Conservation (phyloP, 305 asterid genomes). For the Salvia sclarea region DNA sequence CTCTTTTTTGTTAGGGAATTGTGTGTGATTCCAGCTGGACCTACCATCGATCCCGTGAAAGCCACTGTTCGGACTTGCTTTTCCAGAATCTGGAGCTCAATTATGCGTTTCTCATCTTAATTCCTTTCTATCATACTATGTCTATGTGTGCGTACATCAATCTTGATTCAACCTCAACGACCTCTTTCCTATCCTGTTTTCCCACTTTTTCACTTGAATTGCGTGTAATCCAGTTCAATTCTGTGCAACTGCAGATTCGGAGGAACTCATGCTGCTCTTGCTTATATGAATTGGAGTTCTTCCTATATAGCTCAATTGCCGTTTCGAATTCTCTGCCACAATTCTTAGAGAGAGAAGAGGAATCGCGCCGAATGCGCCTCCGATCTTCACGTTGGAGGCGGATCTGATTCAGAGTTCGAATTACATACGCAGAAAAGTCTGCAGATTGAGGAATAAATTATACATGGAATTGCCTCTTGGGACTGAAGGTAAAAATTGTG, state of each 20-base stretch:
- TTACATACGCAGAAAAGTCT: constrained; percentile 8
- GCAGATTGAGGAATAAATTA: constrained; percentile 21
- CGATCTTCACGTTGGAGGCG: constrained; percentile 51
- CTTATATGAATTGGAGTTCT: constrained; percentile 25
- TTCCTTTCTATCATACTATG: too few species aligned
- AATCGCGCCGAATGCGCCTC: constrained; percentile 47
- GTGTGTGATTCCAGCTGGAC: constrained; percentile 47
- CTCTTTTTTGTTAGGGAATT: constrained; percentile 32
- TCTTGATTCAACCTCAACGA: neutral
- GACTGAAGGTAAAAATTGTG: constrained; percentile 51
- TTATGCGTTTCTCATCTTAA: constrained; percentile 49
- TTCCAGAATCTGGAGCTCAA: constrained; percentile 48
- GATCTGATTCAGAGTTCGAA: constrained; percentile 46
- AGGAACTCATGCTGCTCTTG: constrained; percentile 21
- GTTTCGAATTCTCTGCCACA: neutral
- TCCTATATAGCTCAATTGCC: constrained; percentile 25
- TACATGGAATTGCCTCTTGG: constrained; percentile 78
- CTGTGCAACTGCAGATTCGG: constrained; percentile 33
- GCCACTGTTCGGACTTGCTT: constrained; percentile 54
- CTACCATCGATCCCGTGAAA: constrained; percentile 47
- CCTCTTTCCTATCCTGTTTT: too few species aligned
- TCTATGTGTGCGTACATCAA: constrained; percentile 12
- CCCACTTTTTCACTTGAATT: constrained; percentile 30
- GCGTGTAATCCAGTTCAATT: constrained; percentile 43
- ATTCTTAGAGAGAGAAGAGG: constrained; percentile 12